Conservation (phyloP, 371 early-diverging fungal genomes). For the Fennellomyces sp. region DNA sequence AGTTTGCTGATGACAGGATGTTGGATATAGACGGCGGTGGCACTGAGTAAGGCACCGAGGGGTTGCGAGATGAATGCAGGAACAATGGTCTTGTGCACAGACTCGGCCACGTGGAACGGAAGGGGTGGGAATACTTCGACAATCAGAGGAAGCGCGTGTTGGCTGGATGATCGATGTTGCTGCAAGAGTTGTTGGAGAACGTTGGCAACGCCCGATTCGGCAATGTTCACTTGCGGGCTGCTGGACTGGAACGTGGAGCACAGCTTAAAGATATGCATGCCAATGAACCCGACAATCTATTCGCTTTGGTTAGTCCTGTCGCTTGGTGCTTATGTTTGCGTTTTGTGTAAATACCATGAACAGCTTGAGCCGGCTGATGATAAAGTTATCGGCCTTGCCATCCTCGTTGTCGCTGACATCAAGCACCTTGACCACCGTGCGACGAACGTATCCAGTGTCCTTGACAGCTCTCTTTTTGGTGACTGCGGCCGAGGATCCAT, state of each 20-base stretch:
- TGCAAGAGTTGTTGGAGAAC: slow-evolving; percentile 49
- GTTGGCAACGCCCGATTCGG: slow-evolving; percentile 35
- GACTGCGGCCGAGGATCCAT: slow-evolving; percentile 6
- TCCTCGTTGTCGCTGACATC: slow-evolving; percentile 25
- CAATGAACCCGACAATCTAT: slow-evolving; percentile 71
- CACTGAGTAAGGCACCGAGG: slow-evolving; percentile 48
- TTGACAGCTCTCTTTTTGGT: slow-evolving; percentile 23
- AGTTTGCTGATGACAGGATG: slow-evolving; percentile 69
- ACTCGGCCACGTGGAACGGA: slow-evolving; percentile 51
- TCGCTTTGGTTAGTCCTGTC: neutral
- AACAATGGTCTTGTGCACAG: slow-evolving; percentile 24
- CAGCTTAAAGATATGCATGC: slow-evolving; percentile 74
- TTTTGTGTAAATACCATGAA: slow-evolving; percentile 20
- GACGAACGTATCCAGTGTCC: slow-evolving; percentile 42
- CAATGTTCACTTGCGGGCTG: slow-evolving; percentile 46
- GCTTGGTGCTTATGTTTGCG: neutral
- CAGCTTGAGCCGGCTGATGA: slow-evolving; percentile 58
- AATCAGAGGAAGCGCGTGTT: slow-evolving; percentile 50
- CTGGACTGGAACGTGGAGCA: slow-evolving; percentile 63
- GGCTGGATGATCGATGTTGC: slow-evolving; percentile 42
- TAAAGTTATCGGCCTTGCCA: slow-evolving; percentile 47
- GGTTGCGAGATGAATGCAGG: slow-evolving; percentile 44
- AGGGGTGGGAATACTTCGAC: slow-evolving; percentile 69
- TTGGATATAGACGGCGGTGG: slow-evolving; percentile 59
- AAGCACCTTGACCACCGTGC: slow-evolving; percentile 50